Percentiles rank a stretch among this genome's conserved stretches.
Conservation (phyloP, 306 rosid genomes). For the Gastrolobium bilobum region DNA sequence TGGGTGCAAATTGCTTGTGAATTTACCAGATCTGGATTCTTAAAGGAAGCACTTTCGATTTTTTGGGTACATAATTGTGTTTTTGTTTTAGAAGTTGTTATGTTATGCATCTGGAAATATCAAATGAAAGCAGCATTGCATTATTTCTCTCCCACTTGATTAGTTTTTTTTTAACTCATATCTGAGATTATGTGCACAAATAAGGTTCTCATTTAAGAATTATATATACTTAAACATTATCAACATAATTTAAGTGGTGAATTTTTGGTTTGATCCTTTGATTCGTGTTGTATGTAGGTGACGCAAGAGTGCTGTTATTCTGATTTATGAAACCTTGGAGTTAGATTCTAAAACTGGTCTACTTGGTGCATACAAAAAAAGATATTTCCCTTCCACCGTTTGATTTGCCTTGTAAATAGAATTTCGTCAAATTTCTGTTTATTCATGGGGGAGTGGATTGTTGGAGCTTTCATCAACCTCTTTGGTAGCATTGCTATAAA, state of each 20-base stretch:
- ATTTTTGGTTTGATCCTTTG: background rate
- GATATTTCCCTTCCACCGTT: slow-evolving; percentile 21
- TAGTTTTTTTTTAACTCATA: background rate
- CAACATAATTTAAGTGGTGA: slow-evolving; percentile 6
- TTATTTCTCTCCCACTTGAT: slow-evolving; percentile 6
- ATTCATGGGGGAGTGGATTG: slow-evolving; percentile 98
- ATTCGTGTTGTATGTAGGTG: slow-evolving; percentile 31
- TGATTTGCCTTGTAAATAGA: slow-evolving; percentile 9
- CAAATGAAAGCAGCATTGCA: background rate
- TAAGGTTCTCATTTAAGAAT: slow-evolving; percentile 11
- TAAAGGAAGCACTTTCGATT: slow-evolving; percentile 24
- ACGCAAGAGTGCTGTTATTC: slow-evolving; percentile 25
- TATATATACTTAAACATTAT: background rate
- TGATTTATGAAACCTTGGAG: no score
- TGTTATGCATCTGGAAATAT: background rate
- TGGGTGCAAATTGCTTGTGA: slow-evolving; percentile 14
- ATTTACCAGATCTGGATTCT: slow-evolving; percentile 51
- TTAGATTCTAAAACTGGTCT: slow-evolving; percentile 5
- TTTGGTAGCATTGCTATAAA: slow-evolving; percentile 97
- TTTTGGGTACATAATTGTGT: background rate
- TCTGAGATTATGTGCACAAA: background rate
- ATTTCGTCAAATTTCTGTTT: slow-evolving; percentile 48
- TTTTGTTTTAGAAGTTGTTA: no score
- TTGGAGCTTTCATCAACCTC: slow-evolving; percentile 97
- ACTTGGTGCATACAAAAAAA: slow-evolving; percentile 41